phyloP scores from a whole-genome alignment of 176 grass and related monocot genomes.

The Typha latifolia region DNA sequence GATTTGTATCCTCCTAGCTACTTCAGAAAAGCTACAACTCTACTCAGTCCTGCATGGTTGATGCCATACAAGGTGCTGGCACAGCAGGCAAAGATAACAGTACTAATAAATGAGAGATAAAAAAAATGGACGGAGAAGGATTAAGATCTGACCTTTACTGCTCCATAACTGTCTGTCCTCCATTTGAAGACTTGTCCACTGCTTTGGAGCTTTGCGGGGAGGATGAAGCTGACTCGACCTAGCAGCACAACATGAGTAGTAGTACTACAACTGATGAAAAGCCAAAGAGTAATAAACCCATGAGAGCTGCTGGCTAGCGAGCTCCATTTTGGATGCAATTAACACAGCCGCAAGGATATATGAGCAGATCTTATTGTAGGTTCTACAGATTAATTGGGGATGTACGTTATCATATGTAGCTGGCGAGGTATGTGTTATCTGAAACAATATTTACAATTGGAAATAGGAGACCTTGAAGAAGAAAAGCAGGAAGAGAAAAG shows the following conservation, averaged over 20 bases:
- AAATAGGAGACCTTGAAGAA: constrained; percentile 15
- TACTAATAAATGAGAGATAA: constrained; percentile 33
- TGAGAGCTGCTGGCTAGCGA: neutral
- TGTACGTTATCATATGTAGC: constrained; percentile 72
- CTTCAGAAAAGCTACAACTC: too few species aligned
- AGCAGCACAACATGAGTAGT: neutral
- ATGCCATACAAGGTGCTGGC: constrained; percentile 19
- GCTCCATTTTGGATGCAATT: neutral
- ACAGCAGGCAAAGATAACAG: constrained; percentile 21
- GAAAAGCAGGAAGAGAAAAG: constrained; percentile 19
- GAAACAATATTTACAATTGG: constrained; percentile 17
- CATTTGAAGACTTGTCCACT: constrained; percentile 7
- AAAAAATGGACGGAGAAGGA: constrained; percentile 21
- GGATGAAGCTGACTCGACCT: neutral
- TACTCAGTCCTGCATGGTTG: neutral
- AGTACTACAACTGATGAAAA: constrained; percentile 8
- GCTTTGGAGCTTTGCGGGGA: neutral
- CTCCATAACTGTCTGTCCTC: constrained; percentile 18
- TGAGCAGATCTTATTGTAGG: constrained; percentile 27
- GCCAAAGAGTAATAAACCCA: constrained; percentile 11
- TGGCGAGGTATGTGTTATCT: constrained; percentile 8
- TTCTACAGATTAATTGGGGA: constrained; percentile 10
- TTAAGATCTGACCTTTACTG: constrained; percentile 59
- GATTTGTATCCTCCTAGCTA: too few species aligned
- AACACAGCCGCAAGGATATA: constrained; percentile 7